Conservation (phyloP, 73 alveolate species). For the Durusdinium trenchii region DNA sequence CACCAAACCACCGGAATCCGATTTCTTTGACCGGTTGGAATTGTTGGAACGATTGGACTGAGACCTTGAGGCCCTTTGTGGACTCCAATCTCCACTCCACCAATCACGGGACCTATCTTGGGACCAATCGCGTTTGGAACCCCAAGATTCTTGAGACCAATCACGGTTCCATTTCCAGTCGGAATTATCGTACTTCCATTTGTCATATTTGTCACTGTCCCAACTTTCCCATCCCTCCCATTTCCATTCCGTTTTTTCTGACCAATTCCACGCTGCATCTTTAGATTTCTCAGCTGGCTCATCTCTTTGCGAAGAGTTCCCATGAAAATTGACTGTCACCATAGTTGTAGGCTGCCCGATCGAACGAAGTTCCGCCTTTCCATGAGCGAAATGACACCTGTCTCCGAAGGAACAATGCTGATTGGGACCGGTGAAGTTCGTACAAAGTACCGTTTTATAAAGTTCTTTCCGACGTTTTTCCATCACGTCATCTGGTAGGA, state of each 20-base stretch:
- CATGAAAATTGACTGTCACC: background rate
- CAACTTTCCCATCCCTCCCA: slow-evolving; percentile 16
- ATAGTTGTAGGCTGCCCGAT: background rate
- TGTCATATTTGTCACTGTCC: slow-evolving; percentile 37
- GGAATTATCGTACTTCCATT: slow-evolving; percentile 37
- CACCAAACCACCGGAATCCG: slow-evolving; percentile 19
- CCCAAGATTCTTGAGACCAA: background rate
- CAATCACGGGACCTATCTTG: background rate
- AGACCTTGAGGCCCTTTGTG: background rate
- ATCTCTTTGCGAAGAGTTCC: background rate
- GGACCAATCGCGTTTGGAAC: background rate
- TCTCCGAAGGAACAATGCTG: slow-evolving; percentile 51
- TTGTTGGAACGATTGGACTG: background rate
- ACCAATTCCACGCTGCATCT: slow-evolving; percentile 43
- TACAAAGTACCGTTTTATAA: slow-evolving; percentile 30
- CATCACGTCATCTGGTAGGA: slow-evolving; percentile 44
- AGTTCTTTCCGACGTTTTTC: slow-evolving; percentile 13
- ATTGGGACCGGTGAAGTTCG: slow-evolving; percentile 23
- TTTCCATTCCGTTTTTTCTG: slow-evolving; percentile 14
- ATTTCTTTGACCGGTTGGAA: background rate
- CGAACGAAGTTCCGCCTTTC: slow-evolving; percentile 28
- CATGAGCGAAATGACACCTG: slow-evolving; percentile 55
- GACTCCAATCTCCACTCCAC: slow-evolving; percentile 2
- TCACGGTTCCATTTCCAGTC: slow-evolving; percentile 42
- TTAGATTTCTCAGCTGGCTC: background rate